phyloP scores from a whole-genome alignment of 768 basidiomycete species.

The Hydnomerulius pinastri region DNA sequence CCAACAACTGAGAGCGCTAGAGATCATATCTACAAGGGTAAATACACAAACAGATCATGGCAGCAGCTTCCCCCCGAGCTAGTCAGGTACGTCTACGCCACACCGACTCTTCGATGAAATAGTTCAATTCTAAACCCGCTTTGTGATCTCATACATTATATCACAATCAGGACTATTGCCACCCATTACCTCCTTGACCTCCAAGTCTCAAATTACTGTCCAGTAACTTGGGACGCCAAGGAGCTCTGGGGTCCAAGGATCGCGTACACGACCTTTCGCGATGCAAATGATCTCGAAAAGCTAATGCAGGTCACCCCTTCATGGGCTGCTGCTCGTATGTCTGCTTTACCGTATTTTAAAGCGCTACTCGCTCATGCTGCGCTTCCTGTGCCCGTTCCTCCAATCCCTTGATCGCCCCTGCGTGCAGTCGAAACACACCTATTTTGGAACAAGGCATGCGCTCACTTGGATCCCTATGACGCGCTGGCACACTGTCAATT shows the following conservation, averaged over 20 bases:
- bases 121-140: constrained; percentile 1
- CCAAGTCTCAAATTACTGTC: constrained; percentile 45
- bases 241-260: constrained; percentile 63
- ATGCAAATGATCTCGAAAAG: constrained; percentile 59
- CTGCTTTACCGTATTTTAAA: background rate
- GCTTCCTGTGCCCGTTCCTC: background rate
- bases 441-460: constrained; percentile 69
- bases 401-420: background rate
- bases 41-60: constrained; percentile 58
- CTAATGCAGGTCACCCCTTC: constrained; percentile 63
- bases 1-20: constrained; percentile 20
- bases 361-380: constrained; percentile 14
- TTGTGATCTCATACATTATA: constrained; percentile 7
- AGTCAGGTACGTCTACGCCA: constrained; percentile 50
- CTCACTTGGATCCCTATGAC: constrained; percentile 64
- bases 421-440: constrained; percentile 64
- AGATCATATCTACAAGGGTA: constrained; percentile 54
- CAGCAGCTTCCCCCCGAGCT: constrained; percentile 62
- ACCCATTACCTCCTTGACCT: constrained; percentile 59
- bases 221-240: constrained; percentile 48
- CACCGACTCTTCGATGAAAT: constrained; percentile 17
- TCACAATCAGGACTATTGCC: constrained; percentile 25
- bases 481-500: constrained; percentile 49
- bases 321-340: constrained; percentile 64
- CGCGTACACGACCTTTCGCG: constrained; percentile 62